Conservation (phyloP, 2,329 filamentous ascomycete genomes). For the Colletotrichum coccodes region DNA sequence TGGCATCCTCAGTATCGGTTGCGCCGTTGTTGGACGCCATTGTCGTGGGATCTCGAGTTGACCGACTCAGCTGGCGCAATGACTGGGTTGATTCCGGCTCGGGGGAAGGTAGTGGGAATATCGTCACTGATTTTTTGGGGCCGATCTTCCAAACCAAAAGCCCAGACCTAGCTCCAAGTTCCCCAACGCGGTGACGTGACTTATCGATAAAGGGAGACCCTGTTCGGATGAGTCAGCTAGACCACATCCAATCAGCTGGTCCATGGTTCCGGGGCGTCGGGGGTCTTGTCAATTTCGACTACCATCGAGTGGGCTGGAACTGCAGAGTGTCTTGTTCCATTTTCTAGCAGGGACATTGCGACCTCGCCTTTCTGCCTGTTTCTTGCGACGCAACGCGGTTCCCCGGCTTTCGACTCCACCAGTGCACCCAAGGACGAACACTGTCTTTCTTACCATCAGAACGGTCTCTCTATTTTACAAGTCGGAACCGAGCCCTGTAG, state of each 20-base stretch:
- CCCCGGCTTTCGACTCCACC: not conserved
- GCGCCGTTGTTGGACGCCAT: conserved; percentile 10
- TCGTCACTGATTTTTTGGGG: conserved; percentile 14
- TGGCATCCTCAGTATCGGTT: not conserved
- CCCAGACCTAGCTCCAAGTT: not conserved
- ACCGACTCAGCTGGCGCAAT: not conserved
- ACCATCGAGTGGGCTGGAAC: conserved; percentile 11
- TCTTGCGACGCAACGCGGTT: conserved; percentile 7
- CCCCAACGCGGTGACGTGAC: conserved; percentile 13
- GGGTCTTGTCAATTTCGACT: conserved; percentile 28
- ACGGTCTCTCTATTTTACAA: not conserved
- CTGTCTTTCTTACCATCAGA: not conserved
- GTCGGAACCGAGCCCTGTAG: not conserved
- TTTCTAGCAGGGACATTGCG: not conserved
- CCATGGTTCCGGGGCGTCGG: not conserved
- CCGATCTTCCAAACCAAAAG: not conserved
- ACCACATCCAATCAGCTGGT: conserved; percentile 24
- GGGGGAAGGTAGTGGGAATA: not conserved
- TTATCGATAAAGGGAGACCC: conserved; percentile 28
- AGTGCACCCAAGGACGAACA: not conserved
- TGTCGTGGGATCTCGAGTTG: not conserved
- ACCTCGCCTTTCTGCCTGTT: not conserved
- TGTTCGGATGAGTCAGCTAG: conserved; percentile 19
- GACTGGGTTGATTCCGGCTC: not conserved
- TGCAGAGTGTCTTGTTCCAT: conserved; percentile 19